A percentile compares a stretch with the other conserved stretches of the same genome.
Conservation (phyloP, 1,284 basidiomycete genomes). For the Puccinia triticina region DNA sequence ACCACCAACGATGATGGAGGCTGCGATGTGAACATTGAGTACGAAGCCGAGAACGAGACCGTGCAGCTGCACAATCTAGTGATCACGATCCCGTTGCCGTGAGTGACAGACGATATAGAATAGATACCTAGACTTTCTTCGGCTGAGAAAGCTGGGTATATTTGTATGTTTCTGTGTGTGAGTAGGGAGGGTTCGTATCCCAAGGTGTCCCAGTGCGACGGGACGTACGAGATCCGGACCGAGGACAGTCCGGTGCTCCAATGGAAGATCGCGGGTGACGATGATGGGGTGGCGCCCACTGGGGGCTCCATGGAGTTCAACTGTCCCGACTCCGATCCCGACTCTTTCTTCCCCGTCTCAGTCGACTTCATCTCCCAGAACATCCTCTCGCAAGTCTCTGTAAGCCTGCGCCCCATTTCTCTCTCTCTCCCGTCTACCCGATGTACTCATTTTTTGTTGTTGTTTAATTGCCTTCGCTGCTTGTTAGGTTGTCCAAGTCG, state of each 20-base stretch:
- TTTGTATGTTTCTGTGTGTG: constrained; percentile 19
- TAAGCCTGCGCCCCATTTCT: constrained; percentile 58
- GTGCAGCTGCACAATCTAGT: constrained; percentile 79
- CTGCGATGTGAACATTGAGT: constrained; percentile 93
- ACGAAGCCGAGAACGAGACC: constrained; percentile 73
- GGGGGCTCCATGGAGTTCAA: constrained; percentile 85
- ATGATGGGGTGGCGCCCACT: constrained; percentile 62
- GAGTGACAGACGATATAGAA: constrained; percentile 60
- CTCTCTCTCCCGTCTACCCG: neutral
- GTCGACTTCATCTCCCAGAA: constrained; percentile 79
- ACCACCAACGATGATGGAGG: constrained; percentile 84
- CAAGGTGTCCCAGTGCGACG: constrained; percentile 72
- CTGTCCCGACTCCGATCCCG: constrained; percentile 78
- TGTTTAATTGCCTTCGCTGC: too few relatives aligned
- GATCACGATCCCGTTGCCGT: constrained; percentile 90
- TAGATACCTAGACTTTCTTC: neutral
- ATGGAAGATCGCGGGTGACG: constrained; percentile 69
- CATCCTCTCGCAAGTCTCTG: constrained; percentile 72
- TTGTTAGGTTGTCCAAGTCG: constrained; percentile 59
- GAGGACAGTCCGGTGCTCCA: constrained; percentile 73
- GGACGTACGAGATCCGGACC: constrained; percentile 79
- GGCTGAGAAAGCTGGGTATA: neutral
- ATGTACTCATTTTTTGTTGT: neutral
- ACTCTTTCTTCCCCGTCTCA: constrained; percentile 88
- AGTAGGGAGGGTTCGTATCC: constrained; percentile 78